Evolutionary conservation across 768 basidiomycete species (phyloP).

Genomic region (Tylopilus felleus): DNA sequence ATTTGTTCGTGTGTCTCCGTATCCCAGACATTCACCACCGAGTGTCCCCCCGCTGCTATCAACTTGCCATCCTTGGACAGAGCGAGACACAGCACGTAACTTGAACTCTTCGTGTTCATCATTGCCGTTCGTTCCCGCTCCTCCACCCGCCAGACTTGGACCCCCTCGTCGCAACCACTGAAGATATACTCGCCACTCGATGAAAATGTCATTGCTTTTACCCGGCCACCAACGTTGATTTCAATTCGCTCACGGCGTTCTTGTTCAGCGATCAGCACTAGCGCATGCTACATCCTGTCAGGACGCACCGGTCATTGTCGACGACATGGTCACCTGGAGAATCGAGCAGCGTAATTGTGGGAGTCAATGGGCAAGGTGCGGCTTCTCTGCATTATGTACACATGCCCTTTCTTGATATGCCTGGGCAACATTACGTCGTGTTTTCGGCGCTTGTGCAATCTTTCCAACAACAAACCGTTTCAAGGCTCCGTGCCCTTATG

Average conservation of each 20-base stretch:
- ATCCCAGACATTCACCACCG: background rate
- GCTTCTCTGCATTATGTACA: background rate
- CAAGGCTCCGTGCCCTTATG: no score
- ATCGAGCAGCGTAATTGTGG: background rate
- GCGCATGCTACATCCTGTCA: background rate
- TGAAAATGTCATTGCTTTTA: background rate
- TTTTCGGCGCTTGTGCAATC: no score
- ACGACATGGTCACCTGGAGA: background rate
- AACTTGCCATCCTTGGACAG: background rate
- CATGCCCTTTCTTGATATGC: no score
- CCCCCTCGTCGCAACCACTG: background rate
- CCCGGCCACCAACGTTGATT: background rate
- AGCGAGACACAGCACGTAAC: background rate
- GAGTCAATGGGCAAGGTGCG: background rate
- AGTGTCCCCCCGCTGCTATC: background rate
- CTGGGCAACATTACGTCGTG: no score
- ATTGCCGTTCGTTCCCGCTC: background rate
- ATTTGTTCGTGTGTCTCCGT: background rate
- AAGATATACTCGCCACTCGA: background rate
- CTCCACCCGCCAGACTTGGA: background rate
- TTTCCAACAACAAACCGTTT: no score
- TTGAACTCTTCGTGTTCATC: background rate
- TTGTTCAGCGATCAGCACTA: background rate
- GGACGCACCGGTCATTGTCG: background rate
- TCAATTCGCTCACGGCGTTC: background rate